Evolutionary conservation across 441 rosid genomes (phyloP).

Genomic region (Eutrema salsugineum): DNA sequence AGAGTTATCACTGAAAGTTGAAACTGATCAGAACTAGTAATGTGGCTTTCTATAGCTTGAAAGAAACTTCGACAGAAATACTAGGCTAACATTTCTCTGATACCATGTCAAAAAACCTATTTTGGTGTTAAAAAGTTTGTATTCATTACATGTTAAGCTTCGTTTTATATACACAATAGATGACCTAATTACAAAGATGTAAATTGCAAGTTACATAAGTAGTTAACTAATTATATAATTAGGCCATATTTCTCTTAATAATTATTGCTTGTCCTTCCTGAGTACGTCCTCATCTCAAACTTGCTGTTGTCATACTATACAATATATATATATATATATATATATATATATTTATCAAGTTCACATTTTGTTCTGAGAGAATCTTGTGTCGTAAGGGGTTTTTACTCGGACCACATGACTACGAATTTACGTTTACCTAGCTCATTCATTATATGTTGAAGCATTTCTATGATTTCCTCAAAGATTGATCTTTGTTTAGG

Average conservation of each 20-base stretch:
- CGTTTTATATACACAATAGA: too few species aligned
- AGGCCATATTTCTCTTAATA: too few species aligned
- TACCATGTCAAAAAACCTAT: too few species aligned
- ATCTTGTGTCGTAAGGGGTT: neutral
- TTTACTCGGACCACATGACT: neutral
- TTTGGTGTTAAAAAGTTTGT: too few species aligned
- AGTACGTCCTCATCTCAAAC: neutral
- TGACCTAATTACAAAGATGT: too few species aligned
- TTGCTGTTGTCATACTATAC: neutral
- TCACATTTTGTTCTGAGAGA: neutral
- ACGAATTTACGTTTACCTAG: neutral
- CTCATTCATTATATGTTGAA: neutral
- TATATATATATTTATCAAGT: too few species aligned
- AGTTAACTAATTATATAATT: too few species aligned
- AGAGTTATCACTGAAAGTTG: neutral
- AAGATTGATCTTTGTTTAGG: neutral
- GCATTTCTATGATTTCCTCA: slow-evolving; percentile 1
- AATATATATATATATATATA: too few species aligned
- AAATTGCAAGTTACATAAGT: too few species aligned
- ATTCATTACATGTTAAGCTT: too few species aligned
- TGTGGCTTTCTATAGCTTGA: slow-evolving; percentile 43
- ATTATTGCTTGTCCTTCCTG: neutral
- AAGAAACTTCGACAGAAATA: too few species aligned
- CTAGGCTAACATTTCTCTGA: too few species aligned
- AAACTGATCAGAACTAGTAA: slow-evolving; percentile 33